Percentiles rank a stretch among this genome's conserved stretches.
These are phyloP conservation scores for Tetrastigma voinierianum DNA, from an alignment of 164 flowering plant species.

Conservation along the genomic window DNA sequence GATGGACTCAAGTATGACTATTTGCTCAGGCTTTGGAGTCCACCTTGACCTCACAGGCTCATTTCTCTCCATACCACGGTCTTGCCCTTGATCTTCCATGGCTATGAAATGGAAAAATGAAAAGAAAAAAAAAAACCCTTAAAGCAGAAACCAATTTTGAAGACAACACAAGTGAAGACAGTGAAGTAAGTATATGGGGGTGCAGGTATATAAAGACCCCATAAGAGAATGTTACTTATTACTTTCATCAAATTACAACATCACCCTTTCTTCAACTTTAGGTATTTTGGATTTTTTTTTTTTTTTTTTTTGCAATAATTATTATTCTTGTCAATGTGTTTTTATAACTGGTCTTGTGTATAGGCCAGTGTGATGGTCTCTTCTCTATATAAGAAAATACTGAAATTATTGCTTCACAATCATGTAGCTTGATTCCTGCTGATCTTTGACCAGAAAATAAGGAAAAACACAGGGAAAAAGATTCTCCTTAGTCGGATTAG, in stretches of 20 bases:
- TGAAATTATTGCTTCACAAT: too few relatives aligned
- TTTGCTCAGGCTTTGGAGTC: conserved; percentile 97
- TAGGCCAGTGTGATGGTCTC: too few relatives aligned
- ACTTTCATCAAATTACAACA: conserved; percentile 11
- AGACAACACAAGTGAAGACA: conserved; percentile 5
- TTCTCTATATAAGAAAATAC: too few relatives aligned
- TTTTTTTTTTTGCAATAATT: background rate
- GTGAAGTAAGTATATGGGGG: conserved; percentile 4
- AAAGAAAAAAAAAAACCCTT: background rate
- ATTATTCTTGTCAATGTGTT: background rate
- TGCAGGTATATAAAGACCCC: conserved; percentile 11
- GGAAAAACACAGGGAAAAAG: too few relatives aligned
- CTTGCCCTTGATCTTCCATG: conserved; percentile 36
- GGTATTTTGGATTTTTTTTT: background rate
- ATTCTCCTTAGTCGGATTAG: too few relatives aligned
- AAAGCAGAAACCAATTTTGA: conserved; percentile 14
- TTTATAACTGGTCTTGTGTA: background rate
- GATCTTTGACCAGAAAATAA: too few relatives aligned
- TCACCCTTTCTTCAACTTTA: conserved; percentile 4
- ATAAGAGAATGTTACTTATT: conserved; percentile 7
- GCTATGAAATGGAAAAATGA: background rate
- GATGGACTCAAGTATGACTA: conserved; percentile 88
- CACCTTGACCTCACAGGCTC: conserved; percentile 88
- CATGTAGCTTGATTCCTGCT: too few relatives aligned
- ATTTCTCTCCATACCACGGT: conserved; percentile 25